A percentile compares a stretch with the other conserved stretches of the same genome.
These are phyloP conservation scores for Eutrema salsugineum DNA, from an alignment of 441 rosid species.

Conservation along the genomic window DNA sequence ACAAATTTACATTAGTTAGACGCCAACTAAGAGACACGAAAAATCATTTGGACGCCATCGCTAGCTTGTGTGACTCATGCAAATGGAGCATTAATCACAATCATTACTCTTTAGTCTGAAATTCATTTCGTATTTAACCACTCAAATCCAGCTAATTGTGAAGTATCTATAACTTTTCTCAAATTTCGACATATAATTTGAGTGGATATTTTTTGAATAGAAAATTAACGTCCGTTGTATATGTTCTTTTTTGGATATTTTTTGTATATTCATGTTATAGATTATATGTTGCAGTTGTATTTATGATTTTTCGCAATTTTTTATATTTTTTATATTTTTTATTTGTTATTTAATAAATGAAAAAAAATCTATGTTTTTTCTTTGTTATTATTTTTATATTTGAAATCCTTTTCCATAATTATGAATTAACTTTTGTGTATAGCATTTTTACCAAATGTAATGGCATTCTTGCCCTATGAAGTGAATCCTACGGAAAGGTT, in stretches of 20 bases:
- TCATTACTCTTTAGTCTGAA: background rate
- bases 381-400: too few relatives aligned
- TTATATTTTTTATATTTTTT: too few relatives aligned
- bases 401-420: too few relatives aligned
- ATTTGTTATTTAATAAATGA: too few relatives aligned
- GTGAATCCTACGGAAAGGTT: background rate
- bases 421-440: too few relatives aligned
- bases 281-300: too few relatives aligned
- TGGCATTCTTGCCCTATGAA: background rate
- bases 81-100: background rate
- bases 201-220: background rate
- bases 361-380: too few relatives aligned
- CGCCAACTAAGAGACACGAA: background rate
- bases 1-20: background rate
- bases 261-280: background rate
- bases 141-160: background rate
- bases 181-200: background rate
- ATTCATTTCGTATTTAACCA: background rate
- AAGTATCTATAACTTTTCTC: background rate
- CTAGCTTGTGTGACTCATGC: slow-evolving; percentile 10
- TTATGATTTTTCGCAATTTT: background rate
- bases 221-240: background rate
- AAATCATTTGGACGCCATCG: slow-evolving; percentile 3
- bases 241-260: background rate
- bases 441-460: background rate